phyloP scores from a whole-genome alignment of 805 yeast species.

The Candida qinlingensis region DNA sequence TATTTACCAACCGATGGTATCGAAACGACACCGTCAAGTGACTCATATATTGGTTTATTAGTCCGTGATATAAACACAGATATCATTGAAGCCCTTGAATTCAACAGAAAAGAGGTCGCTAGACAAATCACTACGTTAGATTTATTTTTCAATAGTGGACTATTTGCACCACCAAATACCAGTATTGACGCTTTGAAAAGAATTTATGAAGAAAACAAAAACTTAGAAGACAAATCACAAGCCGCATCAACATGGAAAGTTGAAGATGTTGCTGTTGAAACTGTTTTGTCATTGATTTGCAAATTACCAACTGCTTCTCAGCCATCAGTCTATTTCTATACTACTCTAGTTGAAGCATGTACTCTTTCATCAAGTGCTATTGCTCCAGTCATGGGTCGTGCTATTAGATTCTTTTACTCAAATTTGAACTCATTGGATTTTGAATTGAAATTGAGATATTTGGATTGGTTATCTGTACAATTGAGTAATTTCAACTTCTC shows the following conservation, averaged over 20 bases:
- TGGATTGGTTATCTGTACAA: conserved; percentile 92
- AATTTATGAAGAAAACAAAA: conserved; percentile 34
- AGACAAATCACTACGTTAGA: conserved; percentile 75
- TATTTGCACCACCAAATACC: conserved; percentile 70
- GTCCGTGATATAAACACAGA: conserved; percentile 75
- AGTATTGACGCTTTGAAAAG: conserved; percentile 64
- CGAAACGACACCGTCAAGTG: conserved; percentile 59
- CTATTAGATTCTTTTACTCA: conserved; percentile 75
- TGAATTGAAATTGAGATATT: conserved; percentile 64
- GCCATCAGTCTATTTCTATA: conserved; percentile 73
- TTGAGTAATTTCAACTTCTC: conserved; percentile 89
- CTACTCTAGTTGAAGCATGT: conserved; percentile 84
- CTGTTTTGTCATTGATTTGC: conserved; percentile 71
- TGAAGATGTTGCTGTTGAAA: conserved; percentile 85
- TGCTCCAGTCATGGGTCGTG: conserved; percentile 93
- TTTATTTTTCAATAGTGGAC: conserved; percentile 57
- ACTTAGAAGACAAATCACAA: conserved; percentile 19
- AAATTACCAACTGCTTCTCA: conserved; percentile 64
- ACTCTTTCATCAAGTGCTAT: conserved; percentile 73
- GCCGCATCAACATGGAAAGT: conserved; percentile 72
- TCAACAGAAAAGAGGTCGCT: conserved; percentile 83
- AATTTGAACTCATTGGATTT: conserved; percentile 64
- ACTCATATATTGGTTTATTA: conserved; percentile 50
- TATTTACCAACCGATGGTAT: conserved; percentile 50
- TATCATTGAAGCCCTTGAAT: conserved; percentile 72